Percentiles rank a stretch among this genome's conserved stretches.
These are phyloP conservation scores for Ustilaginoidea virens DNA, from an alignment of 2,329 filamentous ascomycete genomes.

Conservation along the genomic window DNA sequence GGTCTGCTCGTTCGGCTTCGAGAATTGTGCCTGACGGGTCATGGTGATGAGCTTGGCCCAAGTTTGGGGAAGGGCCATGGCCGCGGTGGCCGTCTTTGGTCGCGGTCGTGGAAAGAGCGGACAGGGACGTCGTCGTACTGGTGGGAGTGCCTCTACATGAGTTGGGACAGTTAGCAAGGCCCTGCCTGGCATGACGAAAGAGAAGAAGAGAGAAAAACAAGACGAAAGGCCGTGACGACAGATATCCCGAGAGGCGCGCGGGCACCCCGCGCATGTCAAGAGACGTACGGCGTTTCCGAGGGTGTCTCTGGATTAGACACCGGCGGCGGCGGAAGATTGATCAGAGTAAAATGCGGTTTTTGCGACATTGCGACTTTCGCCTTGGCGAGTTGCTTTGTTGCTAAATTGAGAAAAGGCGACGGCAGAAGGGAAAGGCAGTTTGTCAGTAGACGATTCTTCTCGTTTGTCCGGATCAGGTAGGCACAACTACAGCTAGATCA, in stretches of 20 bases:
- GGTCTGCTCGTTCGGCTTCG: constrained; percentile 84
- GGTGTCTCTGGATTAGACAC: constrained; percentile 74
- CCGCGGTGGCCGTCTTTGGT: constrained; percentile 95
- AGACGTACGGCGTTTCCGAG: constrained; percentile 70
- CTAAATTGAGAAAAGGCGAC: too few species aligned
- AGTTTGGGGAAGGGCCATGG: constrained; percentile 40
- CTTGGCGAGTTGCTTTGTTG: too few species aligned
- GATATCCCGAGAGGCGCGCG: too few species aligned
- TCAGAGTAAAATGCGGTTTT: constrained; percentile 46
- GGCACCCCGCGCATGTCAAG: constrained; percentile 10
- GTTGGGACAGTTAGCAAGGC: constrained; percentile 5
- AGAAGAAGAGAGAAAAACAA: not conserved
- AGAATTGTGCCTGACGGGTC: constrained; percentile 53
- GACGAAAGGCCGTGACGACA: too few species aligned
- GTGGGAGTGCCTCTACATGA: constrained; percentile 59
- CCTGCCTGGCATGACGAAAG: not conserved
- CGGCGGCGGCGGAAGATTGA: constrained; percentile 71
- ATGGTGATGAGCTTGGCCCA: constrained; percentile 42
- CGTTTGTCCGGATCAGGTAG: too few species aligned
- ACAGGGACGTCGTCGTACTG: constrained; percentile 81
- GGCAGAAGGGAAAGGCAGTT: too few species aligned
- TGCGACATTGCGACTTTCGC: constrained; percentile 27
- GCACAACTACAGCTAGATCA: too few species aligned
- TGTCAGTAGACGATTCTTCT: too few species aligned
- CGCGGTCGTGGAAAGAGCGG: constrained; percentile 78